Evolutionary conservation across 805 yeast species (phyloP).

Genomic region (Kodamaea hsintzibuensis): DNA sequence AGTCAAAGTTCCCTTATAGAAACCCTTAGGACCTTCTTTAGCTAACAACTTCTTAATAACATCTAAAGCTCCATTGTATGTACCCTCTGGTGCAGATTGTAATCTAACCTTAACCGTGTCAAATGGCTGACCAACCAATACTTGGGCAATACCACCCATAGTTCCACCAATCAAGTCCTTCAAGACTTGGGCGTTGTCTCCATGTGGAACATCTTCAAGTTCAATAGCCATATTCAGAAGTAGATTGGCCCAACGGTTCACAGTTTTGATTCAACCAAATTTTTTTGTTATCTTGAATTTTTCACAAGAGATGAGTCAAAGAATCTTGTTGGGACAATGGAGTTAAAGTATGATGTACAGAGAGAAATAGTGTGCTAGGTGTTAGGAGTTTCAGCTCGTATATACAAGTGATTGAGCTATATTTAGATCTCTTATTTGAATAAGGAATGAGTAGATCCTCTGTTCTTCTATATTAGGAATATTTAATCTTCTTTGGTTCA

Average conservation of each 20-base stretch:
- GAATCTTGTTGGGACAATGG: not conserved
- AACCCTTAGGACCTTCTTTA: slow-evolving; percentile 41
- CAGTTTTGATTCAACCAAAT: not conserved
- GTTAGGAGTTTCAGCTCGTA: not conserved
- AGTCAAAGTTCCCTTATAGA: slow-evolving; percentile 48
- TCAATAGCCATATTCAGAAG: slow-evolving; percentile 38
- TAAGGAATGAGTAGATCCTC: not conserved
- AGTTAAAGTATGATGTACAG: not conserved
- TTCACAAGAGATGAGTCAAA: not conserved
- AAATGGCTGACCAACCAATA: slow-evolving; percentile 92
- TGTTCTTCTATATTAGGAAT: not conserved
- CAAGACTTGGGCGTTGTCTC: slow-evolving; percentile 46
- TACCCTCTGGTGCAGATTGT: slow-evolving; percentile 82
- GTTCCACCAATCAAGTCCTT: slow-evolving; percentile 92
- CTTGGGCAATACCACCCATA: slow-evolving; percentile 94
- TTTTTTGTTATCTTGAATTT: not conserved
- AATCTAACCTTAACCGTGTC: slow-evolving; percentile 92
- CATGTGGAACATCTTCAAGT: slow-evolving; percentile 43
- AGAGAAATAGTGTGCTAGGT: not conserved
- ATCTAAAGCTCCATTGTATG: slow-evolving; percentile 70
- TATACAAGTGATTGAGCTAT: not conserved
- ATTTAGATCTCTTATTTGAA: not conserved
- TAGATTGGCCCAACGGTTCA: not conserved
- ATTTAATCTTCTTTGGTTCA: not conserved
- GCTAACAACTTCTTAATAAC: slow-evolving; percentile 69